Base-by-base conservation (phyloP, 352 stramenopile species). In the Thalassiosira exigua region DNA sequence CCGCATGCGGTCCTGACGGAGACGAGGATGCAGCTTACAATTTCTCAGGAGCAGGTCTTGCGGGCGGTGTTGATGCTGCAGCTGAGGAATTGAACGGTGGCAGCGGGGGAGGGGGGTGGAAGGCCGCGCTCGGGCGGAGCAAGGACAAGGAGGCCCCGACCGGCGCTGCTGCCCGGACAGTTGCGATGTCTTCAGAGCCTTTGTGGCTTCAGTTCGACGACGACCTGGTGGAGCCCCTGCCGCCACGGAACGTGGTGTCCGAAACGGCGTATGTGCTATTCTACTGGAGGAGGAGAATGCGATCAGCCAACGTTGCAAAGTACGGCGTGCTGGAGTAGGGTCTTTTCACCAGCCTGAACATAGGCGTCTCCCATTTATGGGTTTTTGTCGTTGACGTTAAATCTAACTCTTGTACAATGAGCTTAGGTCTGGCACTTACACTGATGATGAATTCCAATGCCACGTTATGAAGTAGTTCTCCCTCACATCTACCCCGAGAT, bases 121-220 rank as follows among this genome's bases (percentile, higher is more conserved):
- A 39, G 22, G 46, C 46, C 9, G 79, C 75, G 46, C 65, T 92
- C 56, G 77, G 84, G 24, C 51, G 85, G 19, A 82, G 67, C 67
- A 91, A 88, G 66, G 83, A 88, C 19, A 90, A 88, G 46, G 84
- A 86, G 44, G 69, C 66, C 9, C 81, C 82, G 39, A 69, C 72
- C 0, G 86, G 89, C 58, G 56, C 68, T 21, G 72, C 71, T 19
- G 50, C 84, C 1, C 86, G 86, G 46, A 66, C 77, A 17, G 81
- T 85, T 24, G 58, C 73, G 24, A 81, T 92, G 77, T 91, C 81
- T 26, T 71, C 87, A 1, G 89, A 93, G 69, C 88, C 83, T 26
- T 59, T 92, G 1, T 95, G 90, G 90, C 60, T 95, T 3, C 88
- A 94, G 56, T 92, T 93, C 70, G 90, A 95, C 59, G 90, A 95